These are phyloP conservation scores for Rhodotorula sp. DNA, from an alignment of 1,284 basidiomycete species.

Conservation along the genomic window DNA sequence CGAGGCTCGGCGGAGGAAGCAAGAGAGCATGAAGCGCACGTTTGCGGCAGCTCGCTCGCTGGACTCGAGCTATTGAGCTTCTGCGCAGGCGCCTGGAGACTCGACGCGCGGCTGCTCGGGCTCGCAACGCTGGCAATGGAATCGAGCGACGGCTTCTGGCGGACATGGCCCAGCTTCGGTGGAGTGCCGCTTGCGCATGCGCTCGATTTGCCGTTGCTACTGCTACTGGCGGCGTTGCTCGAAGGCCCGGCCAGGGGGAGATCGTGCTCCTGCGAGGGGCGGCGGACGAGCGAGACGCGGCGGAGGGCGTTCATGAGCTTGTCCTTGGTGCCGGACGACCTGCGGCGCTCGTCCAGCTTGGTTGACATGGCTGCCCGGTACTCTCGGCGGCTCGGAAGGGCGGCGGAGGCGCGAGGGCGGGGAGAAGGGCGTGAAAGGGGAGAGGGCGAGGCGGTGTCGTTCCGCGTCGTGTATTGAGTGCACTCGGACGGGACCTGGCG, in stretches of 20 bases:
- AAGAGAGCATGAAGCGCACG: background rate
- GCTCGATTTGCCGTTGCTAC: background rate
- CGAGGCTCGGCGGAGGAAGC: background rate
- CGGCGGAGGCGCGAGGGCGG: too few species aligned
- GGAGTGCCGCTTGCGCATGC: background rate
- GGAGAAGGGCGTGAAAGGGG: background rate
- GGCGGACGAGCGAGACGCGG: slow-evolving; percentile 13
- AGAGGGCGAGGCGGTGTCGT: background rate
- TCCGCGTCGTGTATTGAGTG: too few species aligned
- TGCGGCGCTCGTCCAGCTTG: background rate
- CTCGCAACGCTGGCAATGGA: background rate
- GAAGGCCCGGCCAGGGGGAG: background rate
- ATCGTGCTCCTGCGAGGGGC: slow-evolving; percentile 1
- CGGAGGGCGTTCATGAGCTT: slow-evolving; percentile 10
- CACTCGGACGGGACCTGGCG: too few species aligned
- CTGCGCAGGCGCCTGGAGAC: background rate
- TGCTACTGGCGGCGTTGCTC: background rate
- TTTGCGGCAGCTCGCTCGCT: slow-evolving; percentile 30
- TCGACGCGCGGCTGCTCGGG: background rate
- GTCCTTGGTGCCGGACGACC: slow-evolving; percentile 1
- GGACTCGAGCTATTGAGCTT: slow-evolving; percentile 28
- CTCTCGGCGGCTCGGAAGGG: background rate
- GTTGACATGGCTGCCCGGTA: background rate
- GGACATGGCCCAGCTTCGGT: background rate
- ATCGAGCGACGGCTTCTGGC: background rate